phyloP scores from a whole-genome alignment of 345 rosid species.

The Eucalyptus tenuipes region DNA sequence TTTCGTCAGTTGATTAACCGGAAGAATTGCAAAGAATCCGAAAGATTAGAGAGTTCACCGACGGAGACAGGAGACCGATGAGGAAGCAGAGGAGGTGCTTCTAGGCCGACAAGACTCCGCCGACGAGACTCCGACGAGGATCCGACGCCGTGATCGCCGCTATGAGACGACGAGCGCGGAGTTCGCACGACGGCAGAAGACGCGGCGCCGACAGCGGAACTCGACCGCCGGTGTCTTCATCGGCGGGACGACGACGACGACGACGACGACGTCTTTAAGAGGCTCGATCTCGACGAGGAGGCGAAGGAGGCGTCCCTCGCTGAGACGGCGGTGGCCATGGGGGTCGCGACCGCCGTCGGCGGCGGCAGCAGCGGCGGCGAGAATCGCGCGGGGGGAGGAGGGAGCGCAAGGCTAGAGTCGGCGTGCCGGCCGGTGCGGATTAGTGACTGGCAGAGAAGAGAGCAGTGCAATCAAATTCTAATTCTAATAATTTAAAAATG shows the following conservation, averaged over 20 bases:
- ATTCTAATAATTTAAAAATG: neutral
- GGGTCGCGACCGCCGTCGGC: neutral
- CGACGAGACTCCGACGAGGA: neutral
- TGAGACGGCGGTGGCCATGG: neutral
- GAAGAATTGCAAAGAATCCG: neutral
- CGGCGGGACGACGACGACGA: neutral
- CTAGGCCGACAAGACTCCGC: neutral
- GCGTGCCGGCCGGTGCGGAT: neutral
- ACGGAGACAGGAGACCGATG: neutral
- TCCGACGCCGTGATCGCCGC: neutral
- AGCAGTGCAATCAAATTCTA: neutral
- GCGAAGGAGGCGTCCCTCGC: neutral
- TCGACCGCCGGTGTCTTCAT: neutral
- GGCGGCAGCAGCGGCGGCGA: neutral
- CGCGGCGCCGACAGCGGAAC: neutral
- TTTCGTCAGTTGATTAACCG: neutral
- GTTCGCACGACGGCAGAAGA: neutral
- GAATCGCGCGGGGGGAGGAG: neutral
- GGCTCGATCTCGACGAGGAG: neutral
- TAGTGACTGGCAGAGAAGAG: neutral
- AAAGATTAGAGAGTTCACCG: neutral
- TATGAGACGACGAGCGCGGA: neutral
- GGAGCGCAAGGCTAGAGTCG: neutral
- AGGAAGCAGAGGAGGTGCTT: neutral
- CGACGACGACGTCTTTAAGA: neutral